Base-by-base conservation (phyloP, 441 rosid species). In the Gossypium trilobum region DNA sequence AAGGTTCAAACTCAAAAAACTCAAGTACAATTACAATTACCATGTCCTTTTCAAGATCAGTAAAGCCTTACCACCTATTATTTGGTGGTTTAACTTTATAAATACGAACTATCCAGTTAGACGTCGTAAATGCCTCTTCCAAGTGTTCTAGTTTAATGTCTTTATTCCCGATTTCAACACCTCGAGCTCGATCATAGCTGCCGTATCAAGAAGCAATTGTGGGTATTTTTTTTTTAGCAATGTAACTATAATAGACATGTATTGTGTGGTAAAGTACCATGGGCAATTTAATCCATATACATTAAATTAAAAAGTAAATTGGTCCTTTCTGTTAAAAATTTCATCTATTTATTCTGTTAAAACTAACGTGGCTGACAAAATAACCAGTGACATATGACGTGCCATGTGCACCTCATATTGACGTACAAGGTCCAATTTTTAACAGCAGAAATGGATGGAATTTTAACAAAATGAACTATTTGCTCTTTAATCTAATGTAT, bases 81-180 rank as follows among this genome's bases (percentile, higher is more conserved):
- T 91, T 87, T 0, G 98, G 98, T 33, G 97, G 97, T 80, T 95
- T 95, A 51, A 95, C 99, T 84, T 82, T 92, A 82, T 95, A 95
- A 82, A 95, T 89, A 29, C 97, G 96, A 75, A 92, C 92, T 1
- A 95, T 92, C 99, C 99, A 92, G 79, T 95, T 92, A 2, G 96
- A 89, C 2, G 97, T 95, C 1, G 99, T 95, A 81, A 88, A 92
- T 11, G 99, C 99, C 81, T 95, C 99, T 80, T 95, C 99, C 76
- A 95, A 77, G 78, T 89, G 81, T 72, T 91, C 92, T 0, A 95
- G 96, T 78, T 94, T 89, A 51, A 94, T 68, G 77, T 91, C 92
- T 80, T 91, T 94, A 69, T 94, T 94, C 72, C 98, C 97, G 29
- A 94, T 94, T 83, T 91, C 98, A 50, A 90, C 98, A 3, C 96